phyloP scores from a whole-genome alignment of 768 basidiomycete species.

The Suillus clintonianus region DNA sequence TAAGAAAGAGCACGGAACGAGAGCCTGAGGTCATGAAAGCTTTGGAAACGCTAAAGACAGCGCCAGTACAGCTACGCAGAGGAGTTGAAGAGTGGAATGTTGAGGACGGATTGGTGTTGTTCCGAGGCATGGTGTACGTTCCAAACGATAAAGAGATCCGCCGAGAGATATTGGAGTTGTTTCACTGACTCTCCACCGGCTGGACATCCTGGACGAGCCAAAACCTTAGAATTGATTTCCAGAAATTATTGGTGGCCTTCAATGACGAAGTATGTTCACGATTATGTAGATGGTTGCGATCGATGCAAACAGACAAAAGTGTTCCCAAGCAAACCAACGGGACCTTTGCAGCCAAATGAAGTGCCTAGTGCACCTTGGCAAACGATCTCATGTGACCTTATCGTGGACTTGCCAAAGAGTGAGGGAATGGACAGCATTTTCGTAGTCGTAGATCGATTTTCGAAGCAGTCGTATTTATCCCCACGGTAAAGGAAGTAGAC shows the following conservation, averaged over 20 bases:
- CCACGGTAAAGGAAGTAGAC: not conserved
- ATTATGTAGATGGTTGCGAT: not conserved
- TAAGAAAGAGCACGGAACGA: not conserved
- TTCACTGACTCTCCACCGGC: not conserved
- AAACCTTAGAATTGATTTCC: not conserved
- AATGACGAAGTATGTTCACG: not conserved
- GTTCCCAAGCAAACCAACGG: not conserved
- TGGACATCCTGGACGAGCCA: not conserved
- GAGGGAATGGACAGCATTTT: slow-evolving; percentile 2
- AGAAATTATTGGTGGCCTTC: not conserved
- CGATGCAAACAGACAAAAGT: not conserved
- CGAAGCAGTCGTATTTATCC: not conserved
- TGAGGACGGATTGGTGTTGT: not conserved
- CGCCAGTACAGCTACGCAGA: not conserved
- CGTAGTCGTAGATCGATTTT: not conserved
- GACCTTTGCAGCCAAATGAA: not conserved
- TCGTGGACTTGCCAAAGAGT: not conserved
- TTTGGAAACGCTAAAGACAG: not conserved
- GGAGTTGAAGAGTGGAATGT: not conserved
- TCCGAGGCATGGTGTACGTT: not conserved
- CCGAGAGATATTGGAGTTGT: not conserved
- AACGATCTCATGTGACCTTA: slow-evolving; percentile 1
- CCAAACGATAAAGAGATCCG: not conserved
- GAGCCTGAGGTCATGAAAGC: not conserved
- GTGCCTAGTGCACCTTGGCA: slow-evolving; percentile 2